Evolutionary conservation across 2,329 filamentous ascomycete species (phyloP), one percentile per base, ranked within the genome.

Genomic region (Fusarium udum): DNA sequence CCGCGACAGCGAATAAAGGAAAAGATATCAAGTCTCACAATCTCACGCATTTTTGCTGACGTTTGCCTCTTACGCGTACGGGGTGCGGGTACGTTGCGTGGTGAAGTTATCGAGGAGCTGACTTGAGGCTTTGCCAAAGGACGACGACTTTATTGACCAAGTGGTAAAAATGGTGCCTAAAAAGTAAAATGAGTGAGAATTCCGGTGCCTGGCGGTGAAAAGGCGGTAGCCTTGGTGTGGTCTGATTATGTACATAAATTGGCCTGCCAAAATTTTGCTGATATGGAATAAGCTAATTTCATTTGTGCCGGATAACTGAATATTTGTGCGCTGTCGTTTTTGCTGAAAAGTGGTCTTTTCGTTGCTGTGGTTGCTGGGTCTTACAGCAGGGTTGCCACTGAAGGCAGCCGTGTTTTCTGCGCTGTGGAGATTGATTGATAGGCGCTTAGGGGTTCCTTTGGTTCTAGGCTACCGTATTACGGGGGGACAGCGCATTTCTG

Each of bases 1-100:
- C 18, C n/a, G 42, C 42, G 32, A 20, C 3, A 24, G n/a, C 22
- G 31, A 34, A 24, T 16, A 12, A 7, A 10, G 24, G 9, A 12
- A 16, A 52, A 57, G 51, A 56, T 22, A 36, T 14, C 45, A 48
- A 37, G 31, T 37, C 31, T 84, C 85, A 92, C 90, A 84, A 91
- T 92, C 85, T 92, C 90, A 87, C 90, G 90, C 70, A 73, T 73
- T 43, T 71, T 65, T 28, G 42, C 88, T 78, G 49, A 39, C 48
- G 56, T 28, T 28, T 64, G 46, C 42, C 61, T 58, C 36, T 51
- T 43, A 66, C 48, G 53, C 56, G 65, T 66, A 22, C 28, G 39
- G 42, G 45, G 46, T 45, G 48, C 46, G 36, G 16, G 28, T 49
- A 37, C n/a, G 42, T 48, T 18, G 34, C 40, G 40, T 28, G 64